Evolutionary conservation across 768 basidiomycete species (phyloP), one percentile per base, ranked within the genome.

Genomic region (Chalciporus chontae): DNA sequence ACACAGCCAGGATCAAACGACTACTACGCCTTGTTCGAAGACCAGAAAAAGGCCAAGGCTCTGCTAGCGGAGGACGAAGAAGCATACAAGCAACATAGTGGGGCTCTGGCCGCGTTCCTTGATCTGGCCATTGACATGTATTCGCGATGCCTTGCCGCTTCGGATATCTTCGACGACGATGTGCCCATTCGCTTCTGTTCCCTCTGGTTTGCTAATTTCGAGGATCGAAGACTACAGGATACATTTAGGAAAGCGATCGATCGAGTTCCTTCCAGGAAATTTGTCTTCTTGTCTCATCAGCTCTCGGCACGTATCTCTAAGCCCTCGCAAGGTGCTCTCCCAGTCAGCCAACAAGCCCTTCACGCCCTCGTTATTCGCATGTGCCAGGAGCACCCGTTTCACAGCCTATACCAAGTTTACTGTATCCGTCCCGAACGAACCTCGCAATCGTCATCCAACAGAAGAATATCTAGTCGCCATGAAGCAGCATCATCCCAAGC

Each of bases 271-370:
- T 90, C 94, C 0, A 77, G 81, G 52, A 98, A 98, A 66, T 87
- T 97, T 61, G 78, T 95, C 39, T 91, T 93, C 67, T 76, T 98
- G 47, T 84, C 91, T 72, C 92, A 94, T 69, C 96, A 99, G 69
- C 80, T 99, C 5, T 84, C 93, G 0, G 94, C 95, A n/a, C 81
- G 94, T 8, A 75, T 98, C 26, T 79, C 85, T 11, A 78, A 71
- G 39, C 50, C 73, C 14, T 54, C 64, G 8, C 47, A 65, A 23
- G 58, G 63, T 19, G 42, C 61, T 3, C 31, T 69, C 31, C 51
- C 68, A 5, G 54, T 67, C 37, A 74, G 73, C 46, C 90, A 93
- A 60, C 59, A 66, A 18, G 80, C 75, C 51, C 74, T 98, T 5
- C 81, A 85, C 44, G 68, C 59, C 2, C 69, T 89, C 23, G 73